Evolutionary conservation across 352 stramenopile genomes (phyloP), one percentile per base, ranked within the genome.

Genomic region (Lagenidium sp.): DNA sequence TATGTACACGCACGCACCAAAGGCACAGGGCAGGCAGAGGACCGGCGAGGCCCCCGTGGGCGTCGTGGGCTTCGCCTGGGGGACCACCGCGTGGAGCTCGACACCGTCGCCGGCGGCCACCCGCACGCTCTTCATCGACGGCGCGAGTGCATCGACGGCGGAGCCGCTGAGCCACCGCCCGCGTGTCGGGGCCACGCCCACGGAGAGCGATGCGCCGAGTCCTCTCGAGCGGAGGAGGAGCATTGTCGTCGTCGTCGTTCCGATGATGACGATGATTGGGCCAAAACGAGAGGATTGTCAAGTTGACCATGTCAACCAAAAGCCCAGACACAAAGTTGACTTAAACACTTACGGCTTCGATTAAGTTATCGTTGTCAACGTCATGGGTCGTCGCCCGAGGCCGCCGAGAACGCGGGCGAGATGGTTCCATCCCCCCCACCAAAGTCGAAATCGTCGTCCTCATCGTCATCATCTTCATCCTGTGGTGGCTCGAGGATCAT

Each of bases 401-500:
- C 53, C 12, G 54, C 32, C 20, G 47, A 49, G 19, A 60, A 58
- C 6, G 56, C 53, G 19, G 50, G 41, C 23, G 55, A 57, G 45
- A 57, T 60, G 21, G 55, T 53, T 22, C 54, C 57, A 8, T 26
- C 47, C 11, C 31, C 11, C 15, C 37, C 25, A 3, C 43, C 24
- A 19, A 19, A 37, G 36, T 29, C 41, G 6, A 41, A 42, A 2
- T 57, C 44, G 3, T 47, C 36, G 6, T 63, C 62, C 20, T 51
- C 44, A 11, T 54, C 62, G 13, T 53, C 54, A 16, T 53, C 52
- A 10, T 60, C 45, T 32, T 61, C 45, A 6, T 46, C 29, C n/a
- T 61, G 46, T 5, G 75, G 60, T 8, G 76, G 72, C 46, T 85
- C 73, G n/a, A 86, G 42, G 13, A 90, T 77, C 44, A 90, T 65